phyloP scores from a whole-genome alignment of 768 basidiomycete species.

The Agaricus subrufescens region DNA sequence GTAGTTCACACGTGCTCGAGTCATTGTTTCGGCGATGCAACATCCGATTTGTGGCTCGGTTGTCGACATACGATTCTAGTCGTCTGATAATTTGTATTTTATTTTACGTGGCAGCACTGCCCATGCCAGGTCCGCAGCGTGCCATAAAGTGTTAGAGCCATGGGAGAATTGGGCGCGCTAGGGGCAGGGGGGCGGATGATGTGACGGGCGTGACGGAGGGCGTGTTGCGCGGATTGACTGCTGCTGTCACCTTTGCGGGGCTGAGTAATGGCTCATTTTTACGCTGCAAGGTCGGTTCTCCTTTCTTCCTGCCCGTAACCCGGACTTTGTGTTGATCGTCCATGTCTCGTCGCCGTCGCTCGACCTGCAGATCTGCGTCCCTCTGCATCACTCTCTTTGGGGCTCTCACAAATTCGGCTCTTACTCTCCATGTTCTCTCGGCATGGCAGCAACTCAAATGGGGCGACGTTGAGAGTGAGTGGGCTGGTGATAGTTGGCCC shows the following conservation, averaged over 20 bases:
- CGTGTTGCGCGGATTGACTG: not conserved
- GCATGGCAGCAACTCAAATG: constrained; percentile 19
- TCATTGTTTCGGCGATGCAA: not conserved
- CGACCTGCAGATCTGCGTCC: constrained; percentile 20
- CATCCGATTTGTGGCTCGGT: no score
- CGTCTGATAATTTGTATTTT: no score
- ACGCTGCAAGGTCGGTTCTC: constrained; percentile 6
- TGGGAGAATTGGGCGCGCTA: no score
- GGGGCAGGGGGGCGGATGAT: not conserved
- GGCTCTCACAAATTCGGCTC: constrained; percentile 16
- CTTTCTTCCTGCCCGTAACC: not conserved
- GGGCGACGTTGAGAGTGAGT: constrained; percentile 15
- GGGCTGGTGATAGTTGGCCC: constrained; percentile 11
- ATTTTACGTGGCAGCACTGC: no score
- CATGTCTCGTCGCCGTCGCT: constrained; percentile 7
- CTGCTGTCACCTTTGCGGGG: constrained; percentile 3
- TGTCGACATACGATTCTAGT: no score
- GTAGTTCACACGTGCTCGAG: not conserved
- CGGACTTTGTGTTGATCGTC: not conserved
- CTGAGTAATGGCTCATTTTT: constrained; percentile 10
- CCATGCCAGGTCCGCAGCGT: no score
- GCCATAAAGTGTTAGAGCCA: no score
- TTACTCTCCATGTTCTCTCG: constrained; percentile 18
- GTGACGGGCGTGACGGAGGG: not conserved
- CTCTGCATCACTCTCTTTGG: constrained; percentile 23